A percentile compares a stretch with the other conserved stretches of the same genome.
phyloP scores from a whole-genome alignment of 108 stramenopile species.

The Mayamaea pseudoterrestris region DNA sequence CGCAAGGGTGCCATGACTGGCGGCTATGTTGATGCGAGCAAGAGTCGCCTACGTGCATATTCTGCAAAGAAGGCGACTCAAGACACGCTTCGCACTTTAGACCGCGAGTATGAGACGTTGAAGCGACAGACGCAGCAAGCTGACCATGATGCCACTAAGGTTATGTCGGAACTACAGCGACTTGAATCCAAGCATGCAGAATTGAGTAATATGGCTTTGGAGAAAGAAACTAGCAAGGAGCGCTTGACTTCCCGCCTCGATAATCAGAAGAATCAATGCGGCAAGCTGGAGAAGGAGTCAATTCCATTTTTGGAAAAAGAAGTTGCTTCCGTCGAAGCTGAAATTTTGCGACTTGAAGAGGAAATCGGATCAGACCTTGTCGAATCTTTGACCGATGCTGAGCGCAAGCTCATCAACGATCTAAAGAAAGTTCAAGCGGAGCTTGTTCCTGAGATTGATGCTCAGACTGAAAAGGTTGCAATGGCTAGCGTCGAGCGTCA shows the following conservation, averaged over 20 bases:
- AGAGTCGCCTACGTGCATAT: slow-evolving; percentile 61
- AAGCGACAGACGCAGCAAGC: slow-evolving; percentile 36
- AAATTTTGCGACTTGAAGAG: slow-evolving; percentile 55
- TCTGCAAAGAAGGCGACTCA: slow-evolving; percentile 34
- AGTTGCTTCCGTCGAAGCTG: slow-evolving; percentile 42
- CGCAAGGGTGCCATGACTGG: slow-evolving; percentile 88
- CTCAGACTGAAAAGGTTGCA: slow-evolving; percentile 51
- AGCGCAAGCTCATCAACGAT: slow-evolving; percentile 35
- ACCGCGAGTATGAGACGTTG: slow-evolving; percentile 30
- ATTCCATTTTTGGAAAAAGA: slow-evolving; percentile 54
- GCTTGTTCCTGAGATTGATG: slow-evolving; percentile 45
- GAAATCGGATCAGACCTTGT: slow-evolving; percentile 82
- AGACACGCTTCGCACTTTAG: slow-evolving; percentile 23
- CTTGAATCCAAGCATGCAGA: slow-evolving; percentile 66
- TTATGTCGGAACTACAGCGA: slow-evolving; percentile 54
- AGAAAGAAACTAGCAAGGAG: slow-evolving; percentile 40
- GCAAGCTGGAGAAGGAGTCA: slow-evolving; percentile 47
- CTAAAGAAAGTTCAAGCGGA: slow-evolving; percentile 33
- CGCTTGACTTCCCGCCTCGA: slow-evolving; percentile 27
- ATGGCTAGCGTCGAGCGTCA: slow-evolving; percentile 47
- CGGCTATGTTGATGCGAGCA: slow-evolving; percentile 70
- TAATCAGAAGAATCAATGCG: slow-evolving; percentile 43
- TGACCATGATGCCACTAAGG: slow-evolving; percentile 55
- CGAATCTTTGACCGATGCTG: slow-evolving; percentile 44
- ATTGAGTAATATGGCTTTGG: slow-evolving; percentile 39